These are phyloP conservation scores for Claviceps paspali DNA, from an alignment of 2,329 filamentous ascomycete species.

Conservation along the genomic window DNA sequence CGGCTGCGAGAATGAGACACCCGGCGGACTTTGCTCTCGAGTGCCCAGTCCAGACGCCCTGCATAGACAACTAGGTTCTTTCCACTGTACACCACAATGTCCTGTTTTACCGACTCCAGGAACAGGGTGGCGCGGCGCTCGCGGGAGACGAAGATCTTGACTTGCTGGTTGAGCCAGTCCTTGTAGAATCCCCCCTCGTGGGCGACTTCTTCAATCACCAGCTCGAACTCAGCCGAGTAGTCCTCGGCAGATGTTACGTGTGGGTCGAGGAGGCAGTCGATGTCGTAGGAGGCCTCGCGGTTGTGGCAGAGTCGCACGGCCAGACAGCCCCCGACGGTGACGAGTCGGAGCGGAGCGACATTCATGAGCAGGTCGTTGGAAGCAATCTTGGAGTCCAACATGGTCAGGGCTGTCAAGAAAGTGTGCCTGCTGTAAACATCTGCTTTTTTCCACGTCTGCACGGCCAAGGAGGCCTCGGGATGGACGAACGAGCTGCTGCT, in stretches of 20 bases:
- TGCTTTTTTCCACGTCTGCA: not conserved
- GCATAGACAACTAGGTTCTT: slow-evolving; percentile 12
- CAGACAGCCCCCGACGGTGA: slow-evolving; percentile 12
- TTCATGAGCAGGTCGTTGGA: slow-evolving; percentile 13
- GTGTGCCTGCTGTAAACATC: not conserved
- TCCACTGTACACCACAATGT: slow-evolving; percentile 10
- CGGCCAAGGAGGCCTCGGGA: too few relatives aligned
- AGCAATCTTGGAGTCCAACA: slow-evolving; percentile 11
- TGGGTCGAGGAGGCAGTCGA: slow-evolving; percentile 14
- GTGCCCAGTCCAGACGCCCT: slow-evolving; percentile 11
- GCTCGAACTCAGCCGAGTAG: slow-evolving; percentile 9
- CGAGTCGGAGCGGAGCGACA: slow-evolving; percentile 13
- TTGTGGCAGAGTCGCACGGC: slow-evolving; percentile 11
- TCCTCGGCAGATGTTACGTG: slow-evolving; percentile 10
- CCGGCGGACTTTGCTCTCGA: slow-evolving; percentile 14
- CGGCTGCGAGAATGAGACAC: slow-evolving; percentile 7
- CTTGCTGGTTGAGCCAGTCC: slow-evolving; percentile 13
- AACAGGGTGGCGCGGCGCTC: slow-evolving; percentile 10
- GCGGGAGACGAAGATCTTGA: slow-evolving; percentile 9
- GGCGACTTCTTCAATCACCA: slow-evolving; percentile 7
- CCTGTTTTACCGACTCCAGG: slow-evolving; percentile 11
- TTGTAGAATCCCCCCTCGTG: slow-evolving; percentile 1
- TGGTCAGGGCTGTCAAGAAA: slow-evolving; percentile 8
- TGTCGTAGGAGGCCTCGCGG: slow-evolving; percentile 10
- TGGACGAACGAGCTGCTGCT: not conserved